Evolutionary conservation across 108 stramenopile genomes (phyloP).

Genomic region (Parietichytrium sp.): DNA sequence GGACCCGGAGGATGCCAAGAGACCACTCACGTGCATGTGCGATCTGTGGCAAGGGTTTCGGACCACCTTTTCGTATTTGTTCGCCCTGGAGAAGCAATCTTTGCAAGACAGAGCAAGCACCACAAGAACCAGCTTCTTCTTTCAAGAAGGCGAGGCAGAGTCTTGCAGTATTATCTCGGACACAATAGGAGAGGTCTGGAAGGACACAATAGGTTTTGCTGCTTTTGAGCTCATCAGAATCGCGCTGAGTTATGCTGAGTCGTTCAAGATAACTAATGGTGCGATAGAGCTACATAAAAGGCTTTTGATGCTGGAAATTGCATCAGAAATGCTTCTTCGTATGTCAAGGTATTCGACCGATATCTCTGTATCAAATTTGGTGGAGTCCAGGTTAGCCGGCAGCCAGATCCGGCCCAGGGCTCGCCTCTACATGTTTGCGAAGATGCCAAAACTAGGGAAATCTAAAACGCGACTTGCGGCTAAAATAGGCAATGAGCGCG

Average conservation of each 20-base stretch:
- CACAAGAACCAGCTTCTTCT: neutral
- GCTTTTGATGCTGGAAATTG: too few relatives aligned
- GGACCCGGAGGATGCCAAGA: too few relatives aligned
- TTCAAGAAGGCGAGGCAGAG: neutral
- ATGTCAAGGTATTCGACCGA: too few relatives aligned
- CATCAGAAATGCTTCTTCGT: too few relatives aligned
- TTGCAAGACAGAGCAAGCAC: too few relatives aligned
- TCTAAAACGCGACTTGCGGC: slow-evolving; percentile 23
- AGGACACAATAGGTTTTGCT: neutral
- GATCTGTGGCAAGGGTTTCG: neutral
- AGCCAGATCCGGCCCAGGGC: too few relatives aligned
- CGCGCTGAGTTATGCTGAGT: neutral
- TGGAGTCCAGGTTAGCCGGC: too few relatives aligned
- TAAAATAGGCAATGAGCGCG: neutral
- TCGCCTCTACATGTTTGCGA: neutral
- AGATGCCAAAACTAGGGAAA: neutral
- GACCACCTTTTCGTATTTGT: neutral
- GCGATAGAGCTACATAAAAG: neutral
- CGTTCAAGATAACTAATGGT: neutral
- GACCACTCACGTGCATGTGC: neutral
- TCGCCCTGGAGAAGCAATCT: neutral
- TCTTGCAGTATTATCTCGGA: too few relatives aligned
- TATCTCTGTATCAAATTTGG: too few relatives aligned
- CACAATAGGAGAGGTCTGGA: neutral
- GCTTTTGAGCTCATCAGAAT: neutral